A percentile compares a stretch with the other conserved stretches of the same genome.
Evolutionary conservation across 2,329 filamentous ascomycete genomes (phyloP).

Genomic region (Stemphylium lycopersici): DNA sequence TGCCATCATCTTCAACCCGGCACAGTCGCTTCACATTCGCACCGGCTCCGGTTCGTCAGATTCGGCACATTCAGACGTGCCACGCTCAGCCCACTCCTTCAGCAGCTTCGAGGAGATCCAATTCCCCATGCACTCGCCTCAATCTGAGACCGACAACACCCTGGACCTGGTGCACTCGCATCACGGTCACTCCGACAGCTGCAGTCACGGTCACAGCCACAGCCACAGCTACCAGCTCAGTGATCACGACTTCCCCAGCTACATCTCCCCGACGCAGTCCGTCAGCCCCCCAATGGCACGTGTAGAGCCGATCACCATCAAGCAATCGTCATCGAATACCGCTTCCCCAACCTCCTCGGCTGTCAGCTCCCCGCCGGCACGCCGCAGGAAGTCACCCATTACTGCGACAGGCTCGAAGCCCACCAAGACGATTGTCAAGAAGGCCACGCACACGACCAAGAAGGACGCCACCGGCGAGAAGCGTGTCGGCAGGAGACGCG

Average conservation of each 20-base stretch:
- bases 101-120: conserved; percentile 80
- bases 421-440: conserved; percentile 81
- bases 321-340: conserved; percentile 64
- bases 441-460: conserved; percentile 73
- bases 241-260: conserved; percentile 45
- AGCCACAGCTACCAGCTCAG: conserved; percentile 27
- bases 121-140: conserved; percentile 81
- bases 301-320: conserved; percentile 72
- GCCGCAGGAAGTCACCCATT: conserved; percentile 75
- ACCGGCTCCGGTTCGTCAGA: conserved; percentile 87
- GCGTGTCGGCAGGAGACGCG: conserved; percentile 88
- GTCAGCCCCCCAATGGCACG: conserved; percentile 73
- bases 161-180: conserved; percentile 34
- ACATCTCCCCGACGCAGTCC: conserved; percentile 52
- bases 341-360: conserved; percentile 64
- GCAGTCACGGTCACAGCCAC: conserved; percentile 29
- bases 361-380: conserved; percentile 64
- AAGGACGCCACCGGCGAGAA: conserved; percentile 81
- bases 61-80: conserved; percentile 71
- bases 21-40: conserved; percentile 85
- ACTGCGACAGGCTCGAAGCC: conserved; percentile 73
- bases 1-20: conserved; percentile 85
- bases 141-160: conserved; percentile 65
- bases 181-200: conserved; percentile 35
- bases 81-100: conserved; percentile 66